phyloP scores from a whole-genome alignment of 208 protist species.

The Leishmania arabica region DNA sequence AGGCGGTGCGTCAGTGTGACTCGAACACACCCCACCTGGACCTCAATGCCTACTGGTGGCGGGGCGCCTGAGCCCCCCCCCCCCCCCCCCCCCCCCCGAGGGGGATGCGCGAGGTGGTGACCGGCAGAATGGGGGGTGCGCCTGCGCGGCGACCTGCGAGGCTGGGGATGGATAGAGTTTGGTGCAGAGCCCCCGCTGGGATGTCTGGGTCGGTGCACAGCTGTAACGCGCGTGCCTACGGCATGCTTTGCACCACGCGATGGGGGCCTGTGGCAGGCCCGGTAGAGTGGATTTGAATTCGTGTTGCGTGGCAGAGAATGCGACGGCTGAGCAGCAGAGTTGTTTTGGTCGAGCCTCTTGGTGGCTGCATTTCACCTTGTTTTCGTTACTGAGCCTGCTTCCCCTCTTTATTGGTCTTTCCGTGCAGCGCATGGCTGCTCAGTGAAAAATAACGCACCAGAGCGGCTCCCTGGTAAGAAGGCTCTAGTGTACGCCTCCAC shows the following conservation, averaged over 20 bases:
- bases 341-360: background rate
- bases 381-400: background rate
- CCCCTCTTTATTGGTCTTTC: background rate
- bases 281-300: background rate
- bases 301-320: background rate
- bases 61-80: background rate
- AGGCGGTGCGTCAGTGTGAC: background rate
- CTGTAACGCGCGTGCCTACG: background rate
- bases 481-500: background rate
- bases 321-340: background rate
- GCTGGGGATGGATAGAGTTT: background rate
- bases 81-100: too few relatives aligned
- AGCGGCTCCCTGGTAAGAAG: background rate
- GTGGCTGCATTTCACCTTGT: background rate
- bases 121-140: background rate
- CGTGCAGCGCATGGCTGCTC: background rate
- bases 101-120: background rate
- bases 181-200: background rate
- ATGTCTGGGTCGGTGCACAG: background rate
- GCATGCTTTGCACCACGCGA: background rate
- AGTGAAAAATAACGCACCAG: background rate
- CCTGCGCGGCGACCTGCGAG: background rate
- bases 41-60: background rate
- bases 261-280: background rate
- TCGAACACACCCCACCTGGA: background rate